A percentile compares a stretch with the other conserved stretches of the same genome.
Evolutionary conservation across 768 basidiomycete genomes (phyloP).

Genomic region (Lentinula aciculospora): DNA sequence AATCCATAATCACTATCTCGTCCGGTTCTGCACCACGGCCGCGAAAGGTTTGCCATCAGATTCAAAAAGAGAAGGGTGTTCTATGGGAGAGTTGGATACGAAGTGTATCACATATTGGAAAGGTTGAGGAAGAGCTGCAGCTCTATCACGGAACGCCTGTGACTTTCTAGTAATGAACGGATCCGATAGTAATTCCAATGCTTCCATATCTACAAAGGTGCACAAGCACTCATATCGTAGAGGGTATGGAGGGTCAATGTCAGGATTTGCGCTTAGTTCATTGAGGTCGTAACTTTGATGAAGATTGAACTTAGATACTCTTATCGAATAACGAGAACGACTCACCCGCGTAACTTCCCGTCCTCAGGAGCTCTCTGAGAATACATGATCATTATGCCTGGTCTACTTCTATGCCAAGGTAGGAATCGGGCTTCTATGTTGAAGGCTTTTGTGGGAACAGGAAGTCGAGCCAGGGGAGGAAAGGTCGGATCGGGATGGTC

Average conservation of each 20-base stretch:
- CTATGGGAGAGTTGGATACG: constrained; percentile 31
- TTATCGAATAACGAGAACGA: not conserved
- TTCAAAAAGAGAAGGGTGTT: constrained; percentile 34
- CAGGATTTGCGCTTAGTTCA: constrained; percentile 26
- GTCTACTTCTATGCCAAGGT: constrained; percentile 29
- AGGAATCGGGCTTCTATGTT: constrained; percentile 58
- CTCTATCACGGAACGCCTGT: constrained; percentile 28
- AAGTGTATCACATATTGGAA: constrained; percentile 35
- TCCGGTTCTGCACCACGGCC: constrained; percentile 35
- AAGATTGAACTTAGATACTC: not conserved
- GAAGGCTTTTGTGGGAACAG: constrained; percentile 47
- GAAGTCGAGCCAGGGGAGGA: constrained; percentile 42
- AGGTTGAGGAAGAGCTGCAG: constrained; percentile 27
- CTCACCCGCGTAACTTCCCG: not conserved
- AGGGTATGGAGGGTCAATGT: constrained; percentile 36
- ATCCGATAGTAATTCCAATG: constrained; percentile 39
- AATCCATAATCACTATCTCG: constrained; percentile 36
- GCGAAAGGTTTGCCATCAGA: constrained; percentile 35
- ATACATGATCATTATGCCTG: constrained; percentile 54
- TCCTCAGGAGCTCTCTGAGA: constrained; percentile 25
- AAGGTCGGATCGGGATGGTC: constrained; percentile 43
- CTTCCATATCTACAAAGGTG: constrained; percentile 28
- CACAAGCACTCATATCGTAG: constrained; percentile 41
- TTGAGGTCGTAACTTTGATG: constrained; percentile 33
- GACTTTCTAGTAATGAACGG: constrained; percentile 33